Conservation (phyloP, 208 protist species). For the Trypanosoma cruzi region DNA sequence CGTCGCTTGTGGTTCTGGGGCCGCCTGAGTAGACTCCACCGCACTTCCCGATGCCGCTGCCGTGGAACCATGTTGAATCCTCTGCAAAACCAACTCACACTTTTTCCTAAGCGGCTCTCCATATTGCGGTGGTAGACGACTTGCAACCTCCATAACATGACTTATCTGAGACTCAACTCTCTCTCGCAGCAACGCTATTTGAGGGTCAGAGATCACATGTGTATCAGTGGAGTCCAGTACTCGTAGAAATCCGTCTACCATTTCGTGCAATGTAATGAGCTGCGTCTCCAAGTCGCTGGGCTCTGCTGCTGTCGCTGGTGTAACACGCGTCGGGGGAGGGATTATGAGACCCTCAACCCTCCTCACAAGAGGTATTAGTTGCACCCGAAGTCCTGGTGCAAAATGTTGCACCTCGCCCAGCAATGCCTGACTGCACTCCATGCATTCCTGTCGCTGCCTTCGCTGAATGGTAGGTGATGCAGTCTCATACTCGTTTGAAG, state of each 20-base stretch:
- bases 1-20: background rate
- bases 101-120: conserved; percentile 42
- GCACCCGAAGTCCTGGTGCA: background rate
- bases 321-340: background rate
- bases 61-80: background rate
- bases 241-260: conserved; percentile 64
- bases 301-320: background rate
- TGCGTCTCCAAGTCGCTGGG: conserved; percentile 9
- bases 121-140: conserved; percentile 42
- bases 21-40: background rate
- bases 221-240: conserved; percentile 46
- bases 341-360: conserved; percentile 15
- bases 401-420: background rate
- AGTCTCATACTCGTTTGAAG: background rate
- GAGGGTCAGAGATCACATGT: conserved; percentile 22
- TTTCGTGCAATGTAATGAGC: conserved; percentile 46
- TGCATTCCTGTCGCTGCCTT: conserved; percentile 1
- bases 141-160: conserved; percentile 37
- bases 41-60: background rate
- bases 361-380: conserved; percentile 3
- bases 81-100: conserved; percentile 40
- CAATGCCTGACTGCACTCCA: background rate
- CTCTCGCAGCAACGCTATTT: conserved; percentile 35
- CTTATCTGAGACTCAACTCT: conserved; percentile 48
- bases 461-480: background rate